Percentiles rank a stretch among this genome's conserved stretches.
phyloP scores from a whole-genome alignment of 139 green algal genomes.

The Volvox reticuliferus region DNA sequence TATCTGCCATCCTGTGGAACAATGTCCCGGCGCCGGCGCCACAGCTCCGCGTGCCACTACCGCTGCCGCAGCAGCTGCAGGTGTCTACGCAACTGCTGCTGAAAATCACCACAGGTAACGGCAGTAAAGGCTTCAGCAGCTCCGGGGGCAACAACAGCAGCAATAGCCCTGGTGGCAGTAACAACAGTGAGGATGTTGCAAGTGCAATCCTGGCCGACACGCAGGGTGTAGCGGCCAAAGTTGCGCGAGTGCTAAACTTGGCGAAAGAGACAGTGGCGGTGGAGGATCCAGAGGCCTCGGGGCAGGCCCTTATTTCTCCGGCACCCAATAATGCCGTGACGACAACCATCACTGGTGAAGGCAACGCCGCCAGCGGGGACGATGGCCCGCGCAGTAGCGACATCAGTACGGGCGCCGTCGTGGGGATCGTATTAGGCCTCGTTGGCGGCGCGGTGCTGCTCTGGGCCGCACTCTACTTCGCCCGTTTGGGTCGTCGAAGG shows the following conservation, averaged over 20 bases:
- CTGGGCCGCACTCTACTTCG: slow-evolving; percentile 24
- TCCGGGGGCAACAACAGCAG: neutral
- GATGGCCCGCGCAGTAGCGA: neutral
- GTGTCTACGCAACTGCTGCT: slow-evolving; percentile 12
- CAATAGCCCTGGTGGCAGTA: neutral
- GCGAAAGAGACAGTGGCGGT: neutral
- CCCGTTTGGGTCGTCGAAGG: neutral
- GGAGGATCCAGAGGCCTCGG: neutral
- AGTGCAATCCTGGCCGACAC: neutral
- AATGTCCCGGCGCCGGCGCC: neutral
- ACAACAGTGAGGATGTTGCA: neutral
- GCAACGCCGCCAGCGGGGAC: neutral
- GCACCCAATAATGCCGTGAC: neutral
- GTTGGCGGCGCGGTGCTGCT: neutral
- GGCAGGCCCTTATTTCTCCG: neutral
- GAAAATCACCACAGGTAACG: neutral
- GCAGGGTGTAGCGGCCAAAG: neutral
- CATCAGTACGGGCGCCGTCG: slow-evolving; percentile 7
- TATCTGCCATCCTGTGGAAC: slow-evolving; percentile 10
- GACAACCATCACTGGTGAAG: neutral
- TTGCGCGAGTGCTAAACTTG: slow-evolving; percentile 1
- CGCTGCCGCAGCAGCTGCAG: slow-evolving; percentile 7
- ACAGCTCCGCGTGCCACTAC: neutral
- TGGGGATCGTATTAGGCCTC: slow-evolving; percentile 12
- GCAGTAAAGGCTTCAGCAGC: neutral